A percentile compares a stretch with the other conserved stretches of the same genome.
Conservation (phyloP, 306 rosid genomes). For the Fragaria ananassa region DNA sequence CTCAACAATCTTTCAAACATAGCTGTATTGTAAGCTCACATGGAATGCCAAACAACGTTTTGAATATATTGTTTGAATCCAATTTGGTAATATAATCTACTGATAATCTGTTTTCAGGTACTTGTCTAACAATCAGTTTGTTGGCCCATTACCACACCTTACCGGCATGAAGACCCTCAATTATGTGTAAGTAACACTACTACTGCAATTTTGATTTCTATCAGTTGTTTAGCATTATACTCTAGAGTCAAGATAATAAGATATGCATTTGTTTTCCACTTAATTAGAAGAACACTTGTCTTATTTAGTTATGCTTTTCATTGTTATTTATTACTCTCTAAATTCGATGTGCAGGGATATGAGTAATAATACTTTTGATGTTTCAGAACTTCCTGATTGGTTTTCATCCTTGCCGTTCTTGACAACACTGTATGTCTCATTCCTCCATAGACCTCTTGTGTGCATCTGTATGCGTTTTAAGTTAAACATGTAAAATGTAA, state of each 20-base stretch:
- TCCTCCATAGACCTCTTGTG: background rate
- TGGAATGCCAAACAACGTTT: background rate
- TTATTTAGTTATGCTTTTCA: background rate
- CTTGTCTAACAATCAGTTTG: constrained; percentile 21
- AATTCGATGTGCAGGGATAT: constrained; percentile 41
- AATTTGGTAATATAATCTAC: background rate
- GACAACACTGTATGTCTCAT: constrained; percentile 54
- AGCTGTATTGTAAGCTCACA: constrained; percentile 44
- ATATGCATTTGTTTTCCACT: background rate
- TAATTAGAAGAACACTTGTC: background rate
- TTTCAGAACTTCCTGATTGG: constrained; percentile 47
- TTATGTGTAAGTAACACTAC: background rate
- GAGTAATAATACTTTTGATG: constrained; percentile 56
- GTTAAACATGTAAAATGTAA: background rate
- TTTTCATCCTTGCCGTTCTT: constrained; percentile 34
- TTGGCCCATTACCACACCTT: too few relatives aligned
- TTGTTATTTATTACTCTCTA: background rate
- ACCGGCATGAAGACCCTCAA: too few relatives aligned
- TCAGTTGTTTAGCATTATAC: background rate
- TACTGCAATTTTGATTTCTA: background rate
- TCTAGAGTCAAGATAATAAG: background rate
- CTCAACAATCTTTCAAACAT: constrained; percentile 43
- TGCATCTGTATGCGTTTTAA: background rate
- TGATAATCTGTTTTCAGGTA: constrained; percentile 20
- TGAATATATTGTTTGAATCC: constrained; percentile 8